Percentiles rank a stretch among this genome's conserved stretches.
phyloP scores from a whole-genome alignment of 108 stramenopile genomes.

The Aurantiochytrium sp. region DNA sequence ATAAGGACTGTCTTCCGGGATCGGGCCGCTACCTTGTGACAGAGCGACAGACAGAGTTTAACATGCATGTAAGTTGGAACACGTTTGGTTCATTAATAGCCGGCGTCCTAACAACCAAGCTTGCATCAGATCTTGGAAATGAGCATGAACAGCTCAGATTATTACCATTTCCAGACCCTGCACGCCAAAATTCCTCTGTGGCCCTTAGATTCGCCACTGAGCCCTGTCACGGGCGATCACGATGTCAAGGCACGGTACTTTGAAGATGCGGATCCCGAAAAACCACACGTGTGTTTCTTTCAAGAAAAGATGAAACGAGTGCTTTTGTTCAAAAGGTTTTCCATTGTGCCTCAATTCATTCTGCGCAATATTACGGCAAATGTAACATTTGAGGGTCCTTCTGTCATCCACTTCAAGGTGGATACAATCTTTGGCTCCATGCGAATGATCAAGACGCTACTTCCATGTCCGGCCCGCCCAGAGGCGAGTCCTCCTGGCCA shows the following conservation, averaged over 20 bases:
- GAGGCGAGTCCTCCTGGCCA: background rate
- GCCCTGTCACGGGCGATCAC: background rate
- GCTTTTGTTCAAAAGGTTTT: background rate
- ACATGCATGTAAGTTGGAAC: background rate
- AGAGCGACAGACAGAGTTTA: background rate
- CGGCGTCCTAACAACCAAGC: no score
- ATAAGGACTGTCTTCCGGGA: background rate
- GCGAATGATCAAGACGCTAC: conserved; percentile 8
- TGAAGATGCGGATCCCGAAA: background rate
- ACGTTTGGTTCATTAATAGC: background rate
- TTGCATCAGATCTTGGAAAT: background rate
- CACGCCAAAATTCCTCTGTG: background rate
- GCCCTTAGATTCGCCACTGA: background rate
- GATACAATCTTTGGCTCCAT: background rate
- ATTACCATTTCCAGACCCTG: conserved; percentile 7
- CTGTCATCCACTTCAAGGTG: background rate
- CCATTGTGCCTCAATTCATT: background rate
- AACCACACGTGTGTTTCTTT: background rate
- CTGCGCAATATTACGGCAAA: background rate
- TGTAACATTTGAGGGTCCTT: background rate
- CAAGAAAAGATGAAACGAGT: background rate
- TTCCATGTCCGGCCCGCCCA: background rate
- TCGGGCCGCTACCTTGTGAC: background rate
- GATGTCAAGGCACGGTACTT: conserved; percentile 2
- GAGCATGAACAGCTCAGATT: background rate